Conservation (phyloP, 2,329 filamentous ascomycete genomes). For the Ceratocystis huliohia region DNA sequence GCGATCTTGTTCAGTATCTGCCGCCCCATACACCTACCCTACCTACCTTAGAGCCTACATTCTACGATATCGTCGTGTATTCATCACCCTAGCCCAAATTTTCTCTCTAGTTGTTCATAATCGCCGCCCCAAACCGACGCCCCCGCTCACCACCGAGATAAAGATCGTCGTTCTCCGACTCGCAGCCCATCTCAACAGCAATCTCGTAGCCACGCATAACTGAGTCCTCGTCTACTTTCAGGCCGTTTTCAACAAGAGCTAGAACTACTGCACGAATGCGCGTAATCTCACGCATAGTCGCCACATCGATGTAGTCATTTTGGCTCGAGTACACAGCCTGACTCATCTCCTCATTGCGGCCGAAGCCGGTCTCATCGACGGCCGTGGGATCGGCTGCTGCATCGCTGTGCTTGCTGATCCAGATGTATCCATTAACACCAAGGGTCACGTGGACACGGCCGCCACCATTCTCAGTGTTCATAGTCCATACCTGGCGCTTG, state of each 20-base stretch:
- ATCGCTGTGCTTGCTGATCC: slow-evolving; percentile 75
- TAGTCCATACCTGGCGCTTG: slow-evolving; percentile 76
- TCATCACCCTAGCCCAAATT: neutral
- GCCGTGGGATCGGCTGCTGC: slow-evolving; percentile 38
- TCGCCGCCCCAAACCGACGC: slow-evolving; percentile 35
- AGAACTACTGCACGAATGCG: slow-evolving; percentile 69
- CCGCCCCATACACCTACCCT: no score
- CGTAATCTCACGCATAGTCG: slow-evolving; percentile 78
- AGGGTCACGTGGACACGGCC: slow-evolving; percentile 72
- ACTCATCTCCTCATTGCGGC: slow-evolving; percentile 74
- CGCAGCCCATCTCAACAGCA: slow-evolving; percentile 59
- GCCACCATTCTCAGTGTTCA: slow-evolving; percentile 45
- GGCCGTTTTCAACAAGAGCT: slow-evolving; percentile 66
- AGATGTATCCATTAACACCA: slow-evolving; percentile 94
- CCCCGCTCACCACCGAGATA: slow-evolving; percentile 49
- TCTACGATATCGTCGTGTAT: no score
- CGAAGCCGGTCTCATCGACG: slow-evolving; percentile 56
- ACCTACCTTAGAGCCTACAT: no score
- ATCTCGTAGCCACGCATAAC: slow-evolving; percentile 72
- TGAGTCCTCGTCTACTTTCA: slow-evolving; percentile 81
- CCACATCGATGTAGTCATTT: slow-evolving; percentile 69
- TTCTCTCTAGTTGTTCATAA: slow-evolving; percentile 16
- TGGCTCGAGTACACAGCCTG: slow-evolving; percentile 86
- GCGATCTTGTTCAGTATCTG: no score
- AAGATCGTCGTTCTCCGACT: slow-evolving; percentile 45